Evolutionary conservation across 1,284 basidiomycete species (phyloP), one percentile per base, ranked within the genome.

Genomic region (Austroboletus sp.): DNA sequence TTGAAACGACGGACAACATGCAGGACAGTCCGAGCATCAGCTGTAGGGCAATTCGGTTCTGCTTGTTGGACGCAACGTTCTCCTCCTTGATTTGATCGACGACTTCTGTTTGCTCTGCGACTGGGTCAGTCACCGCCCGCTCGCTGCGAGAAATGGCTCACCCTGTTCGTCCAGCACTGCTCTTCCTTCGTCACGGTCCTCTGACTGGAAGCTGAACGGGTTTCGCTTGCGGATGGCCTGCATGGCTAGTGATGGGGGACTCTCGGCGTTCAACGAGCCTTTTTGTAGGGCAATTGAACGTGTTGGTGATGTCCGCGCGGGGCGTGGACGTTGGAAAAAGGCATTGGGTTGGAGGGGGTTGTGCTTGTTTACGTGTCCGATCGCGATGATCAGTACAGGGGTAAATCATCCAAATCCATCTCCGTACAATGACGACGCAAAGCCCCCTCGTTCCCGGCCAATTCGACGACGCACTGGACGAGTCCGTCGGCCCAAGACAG

Each of bases 121-220:
- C 43, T 11, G 1, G 34, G 44, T 58, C 1, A 60, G 50, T n/a
- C n/a, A 12, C 19, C 21, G 25, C 6, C 12, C 6, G 12, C 37
- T 27, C 15, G 12, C 16, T 8, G 11, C 3, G 4, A 11, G 23
- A 2, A 2, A 10, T 3, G 30, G 55, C 44, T 21, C 42, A 72
- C 77, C 74, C 67, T 79, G 74, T 44, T 79, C 78, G 41, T 79
- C 75, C 17, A 78, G 59, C 29, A 78, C 60, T 12, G 43, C 48
- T 27, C 62, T 56, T n/a, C 61, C 61, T 3, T 57, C 50, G 36
- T 52, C 56, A 6, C 56, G 57, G 9, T 60, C 53, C 10, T 70
- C 68, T 50, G 55, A 45, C 47, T 55, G 44, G 31, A 61, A 60
- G 38, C 60, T 67, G 55, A 74, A 79, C 1, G 75, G 68, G 27